phyloP scores from a whole-genome alignment of 164 flowering plant genomes.

The Chimonanthus praecox region DNA sequence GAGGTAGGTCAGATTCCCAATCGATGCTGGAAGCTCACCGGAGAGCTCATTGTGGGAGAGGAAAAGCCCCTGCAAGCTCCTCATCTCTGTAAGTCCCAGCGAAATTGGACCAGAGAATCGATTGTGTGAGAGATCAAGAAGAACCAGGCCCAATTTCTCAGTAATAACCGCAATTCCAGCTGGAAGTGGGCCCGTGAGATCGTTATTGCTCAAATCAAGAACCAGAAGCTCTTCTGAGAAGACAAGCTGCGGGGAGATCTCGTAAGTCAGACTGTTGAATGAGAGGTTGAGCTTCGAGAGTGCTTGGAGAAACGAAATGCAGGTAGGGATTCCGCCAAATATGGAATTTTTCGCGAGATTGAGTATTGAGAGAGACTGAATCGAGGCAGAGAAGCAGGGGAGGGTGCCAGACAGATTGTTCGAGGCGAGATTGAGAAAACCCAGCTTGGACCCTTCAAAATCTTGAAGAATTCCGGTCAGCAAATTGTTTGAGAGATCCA shows the following conservation, averaged over 20 bases:
- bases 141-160: constrained; percentile 67
- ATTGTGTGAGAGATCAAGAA: constrained; percentile 79
- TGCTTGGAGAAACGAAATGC: constrained; percentile 48
- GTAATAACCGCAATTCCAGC: constrained; percentile 42
- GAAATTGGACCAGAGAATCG: constrained; percentile 75
- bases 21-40: constrained; percentile 75
- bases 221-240: constrained; percentile 62
- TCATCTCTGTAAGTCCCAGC: constrained; percentile 58
- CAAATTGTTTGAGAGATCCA: constrained; percentile 57
- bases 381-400: constrained; percentile 60
- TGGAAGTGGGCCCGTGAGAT: constrained; percentile 69
- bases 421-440: constrained; percentile 45
- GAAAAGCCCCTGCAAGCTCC: constrained; percentile 74
- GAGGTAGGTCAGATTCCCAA: constrained; percentile 85
- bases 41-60: constrained; percentile 69
- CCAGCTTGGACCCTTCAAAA: constrained; percentile 45
- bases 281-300: constrained; percentile 68
- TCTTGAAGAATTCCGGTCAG: constrained; percentile 48
- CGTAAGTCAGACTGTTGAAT: constrained; percentile 42
- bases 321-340: constrained; percentile 77
- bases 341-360: constrained; percentile 62
- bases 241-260: constrained; percentile 61
- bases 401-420: constrained; percentile 69
- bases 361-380: constrained; percentile 44
- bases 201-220: constrained; percentile 78